Base-by-base conservation (phyloP, 371 early-diverging fungal species). In the Mortierella sp. region DNA sequence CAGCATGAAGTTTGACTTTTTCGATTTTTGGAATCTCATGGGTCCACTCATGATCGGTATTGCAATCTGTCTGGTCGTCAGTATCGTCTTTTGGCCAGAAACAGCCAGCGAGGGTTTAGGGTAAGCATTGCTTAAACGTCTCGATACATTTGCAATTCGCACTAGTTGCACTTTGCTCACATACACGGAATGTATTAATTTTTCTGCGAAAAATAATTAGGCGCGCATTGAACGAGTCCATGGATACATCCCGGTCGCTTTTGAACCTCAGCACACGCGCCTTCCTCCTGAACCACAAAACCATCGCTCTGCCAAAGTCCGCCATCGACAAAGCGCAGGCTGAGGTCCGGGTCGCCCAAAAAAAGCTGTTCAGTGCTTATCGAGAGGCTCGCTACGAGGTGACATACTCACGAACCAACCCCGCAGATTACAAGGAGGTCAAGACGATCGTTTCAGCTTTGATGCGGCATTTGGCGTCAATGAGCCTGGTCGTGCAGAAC, bases 401-500 rank as follows among this genome's bases (percentile, higher is more conserved):
- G 55, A 86, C 86, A 0, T 86, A 86, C 57, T 81, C 86, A 0
- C 51, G 74, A 46, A 79, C 74, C 40, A 79, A 86, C 46, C 86
- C 86, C 11, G 80, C 82, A 11, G 86, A 86, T 53, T 86, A 86
- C 82, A 86, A 86, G 69, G 77, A 79, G 55, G 82, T 82, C 14
- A 82, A 79, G 5, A 40, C 79, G 44, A 82, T 82, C 19, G 34
- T 86, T 3, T 78, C 86, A 8, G 79, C 75, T 21, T 28, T 86
- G 64, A 86, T 86, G 86, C 70, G 86, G 16, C 86, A 86, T 69
- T 71, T 86, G 28, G 86, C 75, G 11, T 82, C 86, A 28, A 86
- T 86, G 86, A 86, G 82, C 61, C 64, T 86, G 26, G 82, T 86
- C 5, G 86, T 86, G 4, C 86, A 86, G 75, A 86, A 86, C 64